Conservation (phyloP, 2,329 filamentous ascomycete species). For the Mycocentrospora acerina region DNA sequence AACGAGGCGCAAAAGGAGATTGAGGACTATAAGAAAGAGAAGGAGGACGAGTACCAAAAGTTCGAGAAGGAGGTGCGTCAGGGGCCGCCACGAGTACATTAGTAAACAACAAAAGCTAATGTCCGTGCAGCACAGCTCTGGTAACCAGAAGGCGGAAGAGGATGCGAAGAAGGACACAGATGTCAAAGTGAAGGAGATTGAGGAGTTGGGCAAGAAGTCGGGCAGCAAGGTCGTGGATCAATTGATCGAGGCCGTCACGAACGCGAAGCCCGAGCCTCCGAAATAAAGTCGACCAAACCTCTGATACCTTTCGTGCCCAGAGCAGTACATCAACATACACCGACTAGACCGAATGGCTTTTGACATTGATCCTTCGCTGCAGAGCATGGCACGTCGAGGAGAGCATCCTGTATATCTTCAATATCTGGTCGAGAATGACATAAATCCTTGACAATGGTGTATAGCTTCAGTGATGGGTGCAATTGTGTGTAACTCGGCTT, state of each 20-base stretch:
- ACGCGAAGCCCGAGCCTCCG: constrained; percentile 73
- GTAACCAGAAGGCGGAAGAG: constrained; percentile 73
- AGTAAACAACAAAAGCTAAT: constrained; percentile 15
- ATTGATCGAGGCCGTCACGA: constrained; percentile 79
- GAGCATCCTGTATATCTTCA: constrained; percentile 11
- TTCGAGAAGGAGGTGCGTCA: constrained; percentile 75
- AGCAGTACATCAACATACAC: neutral
- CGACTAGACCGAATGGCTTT: neutral
- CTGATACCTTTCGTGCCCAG: neutral
- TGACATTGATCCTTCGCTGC: neutral
- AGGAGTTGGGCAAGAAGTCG: constrained; percentile 74
- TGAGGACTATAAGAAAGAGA: constrained; percentile 82
- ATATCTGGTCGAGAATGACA: neutral
- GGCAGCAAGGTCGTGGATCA: constrained; percentile 80
- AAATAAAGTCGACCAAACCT: constrained; percentile 19
- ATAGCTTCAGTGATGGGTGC: too few relatives aligned
- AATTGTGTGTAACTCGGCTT: too few relatives aligned
- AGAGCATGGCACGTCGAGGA: neutral
- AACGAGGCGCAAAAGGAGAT: constrained; percentile 98
- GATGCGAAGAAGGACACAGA: constrained; percentile 81
- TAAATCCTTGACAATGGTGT: too few relatives aligned
- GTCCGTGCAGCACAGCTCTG: constrained; percentile 76
- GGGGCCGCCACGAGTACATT: neutral
- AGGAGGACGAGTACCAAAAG: constrained; percentile 92
- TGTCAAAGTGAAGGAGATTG: constrained; percentile 77